Percentiles rank a stretch among this genome's conserved stretches.
Evolutionary conservation across 75 land plant genomes (phyloP).

Genomic region (Pinus tabuliformis): DNA sequence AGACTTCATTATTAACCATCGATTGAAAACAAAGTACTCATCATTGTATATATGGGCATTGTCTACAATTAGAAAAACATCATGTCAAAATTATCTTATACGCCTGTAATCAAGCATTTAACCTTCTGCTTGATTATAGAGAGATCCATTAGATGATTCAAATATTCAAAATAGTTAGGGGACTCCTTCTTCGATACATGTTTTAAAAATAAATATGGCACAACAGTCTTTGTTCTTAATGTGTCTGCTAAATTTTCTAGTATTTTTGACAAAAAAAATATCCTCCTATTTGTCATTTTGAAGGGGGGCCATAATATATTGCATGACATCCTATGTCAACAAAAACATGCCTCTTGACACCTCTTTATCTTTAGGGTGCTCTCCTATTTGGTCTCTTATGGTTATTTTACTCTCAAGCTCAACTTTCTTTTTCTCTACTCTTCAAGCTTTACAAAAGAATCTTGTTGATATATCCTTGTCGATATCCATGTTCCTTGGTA

Average conservation of each 20-base stretch:
- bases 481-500: no score
- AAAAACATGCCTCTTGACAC: slow-evolving; percentile 26
- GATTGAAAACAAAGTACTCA: no score
- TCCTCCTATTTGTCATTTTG: slow-evolving; percentile 79
- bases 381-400: slow-evolving; percentile 40
- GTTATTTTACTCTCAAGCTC: no score
- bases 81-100: slow-evolving; percentile 70
- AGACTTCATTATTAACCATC: no score
- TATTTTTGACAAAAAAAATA: slow-evolving; percentile 79
- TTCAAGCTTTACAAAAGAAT: no score
- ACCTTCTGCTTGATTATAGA: slow-evolving; percentile 80
- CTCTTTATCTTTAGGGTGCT: slow-evolving; percentile 41
- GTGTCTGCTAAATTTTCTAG: slow-evolving; percentile 72
- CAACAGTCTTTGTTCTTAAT: slow-evolving; percentile 38
- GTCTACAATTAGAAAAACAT: slow-evolving; percentile 75
- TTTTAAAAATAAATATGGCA: slow-evolving; percentile 76
- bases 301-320: slow-evolving; percentile 34
- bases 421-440: no score
- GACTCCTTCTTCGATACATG: slow-evolving; percentile 98
- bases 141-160: slow-evolving; percentile 86
- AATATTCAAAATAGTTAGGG: slow-evolving; percentile 73
- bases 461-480: no score
- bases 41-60: slow-evolving; percentile 96
- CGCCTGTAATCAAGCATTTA: slow-evolving; percentile 71
- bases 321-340: slow-evolving; percentile 26